These are phyloP conservation scores for Talaromyces wortmannii DNA, from an alignment of 495 filamentous ascomycete species.

Conservation along the genomic window DNA sequence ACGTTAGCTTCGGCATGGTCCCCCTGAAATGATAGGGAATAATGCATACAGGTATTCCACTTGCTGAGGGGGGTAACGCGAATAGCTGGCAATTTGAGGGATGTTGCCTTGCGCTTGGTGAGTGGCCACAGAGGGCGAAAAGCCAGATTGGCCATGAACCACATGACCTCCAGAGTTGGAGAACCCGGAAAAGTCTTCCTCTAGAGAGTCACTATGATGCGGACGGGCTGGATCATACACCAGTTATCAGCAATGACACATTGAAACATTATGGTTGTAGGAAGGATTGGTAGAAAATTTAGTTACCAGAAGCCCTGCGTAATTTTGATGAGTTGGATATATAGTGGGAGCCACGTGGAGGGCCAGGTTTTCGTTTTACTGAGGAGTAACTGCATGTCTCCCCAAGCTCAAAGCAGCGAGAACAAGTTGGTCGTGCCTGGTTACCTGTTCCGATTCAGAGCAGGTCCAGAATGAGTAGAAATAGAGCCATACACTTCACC, in stretches of 20 bases:
- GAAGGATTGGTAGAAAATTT: not conserved
- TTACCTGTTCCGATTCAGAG: conserved; percentile 7
- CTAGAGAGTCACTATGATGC: not conserved
- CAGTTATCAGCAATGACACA: not conserved
- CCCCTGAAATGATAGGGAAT: not conserved
- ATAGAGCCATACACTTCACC: conserved; percentile 8
- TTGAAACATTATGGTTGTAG: not conserved
- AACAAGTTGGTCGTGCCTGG: conserved; percentile 10
- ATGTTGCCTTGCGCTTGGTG: conserved; percentile 1
- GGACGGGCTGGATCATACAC: not conserved
- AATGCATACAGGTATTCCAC: conserved; percentile 8
- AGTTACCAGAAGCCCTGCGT: conserved; percentile 3
- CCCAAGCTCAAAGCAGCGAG: conserved; percentile 14
- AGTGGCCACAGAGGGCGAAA: not conserved
- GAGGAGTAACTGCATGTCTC: conserved; percentile 10
- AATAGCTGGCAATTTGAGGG: not conserved
- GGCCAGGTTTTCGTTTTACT: conserved; percentile 7
- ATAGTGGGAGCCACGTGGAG: conserved; percentile 6
- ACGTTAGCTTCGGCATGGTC: not conserved
- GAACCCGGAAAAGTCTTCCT: not conserved
- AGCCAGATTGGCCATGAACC: not conserved
- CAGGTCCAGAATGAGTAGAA: not conserved
- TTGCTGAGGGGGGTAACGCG: conserved; percentile 1
- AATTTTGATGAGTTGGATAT: not conserved
- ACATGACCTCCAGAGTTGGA: not conserved